Percentiles rank a stretch among this genome's conserved stretches.
Conservation (phyloP, 257 asterid species). For the Henckelia pumila region DNA sequence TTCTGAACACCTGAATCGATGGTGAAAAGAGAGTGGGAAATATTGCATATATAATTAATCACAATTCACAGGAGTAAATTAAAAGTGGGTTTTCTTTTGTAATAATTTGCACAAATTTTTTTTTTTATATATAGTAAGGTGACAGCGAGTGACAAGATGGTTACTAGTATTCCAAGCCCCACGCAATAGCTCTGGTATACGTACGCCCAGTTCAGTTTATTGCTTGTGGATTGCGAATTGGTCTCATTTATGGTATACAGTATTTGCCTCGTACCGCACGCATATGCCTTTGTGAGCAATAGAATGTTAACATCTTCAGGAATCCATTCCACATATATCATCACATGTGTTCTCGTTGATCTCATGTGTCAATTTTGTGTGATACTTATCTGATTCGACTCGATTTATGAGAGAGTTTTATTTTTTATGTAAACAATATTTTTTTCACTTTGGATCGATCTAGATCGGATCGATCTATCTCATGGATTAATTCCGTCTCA, state of each 20-base stretch:
- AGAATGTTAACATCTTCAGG: conserved; percentile 20
- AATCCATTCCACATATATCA: conserved; percentile 10
- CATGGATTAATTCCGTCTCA: no score
- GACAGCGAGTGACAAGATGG: conserved; percentile 61
- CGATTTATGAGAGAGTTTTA: no score
- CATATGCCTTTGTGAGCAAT: conserved; percentile 25
- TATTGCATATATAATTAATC: conserved; percentile 8
- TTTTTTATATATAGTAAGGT: background rate
- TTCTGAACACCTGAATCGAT: conserved; percentile 1
- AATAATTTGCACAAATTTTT: background rate
- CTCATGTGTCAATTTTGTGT: no score
- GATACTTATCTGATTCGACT: no score
- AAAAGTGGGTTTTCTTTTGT: conserved; percentile 21
- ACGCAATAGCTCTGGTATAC: conserved; percentile 48
- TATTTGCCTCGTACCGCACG: conserved; percentile 16
- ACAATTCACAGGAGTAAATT: conserved; percentile 23
- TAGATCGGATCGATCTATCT: no score
- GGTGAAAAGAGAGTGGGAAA: no score
- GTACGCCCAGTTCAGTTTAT: conserved; percentile 18
- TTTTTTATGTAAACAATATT: no score
- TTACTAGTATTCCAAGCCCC: conserved; percentile 53
- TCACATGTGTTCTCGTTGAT: no score
- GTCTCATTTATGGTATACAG: background rate
- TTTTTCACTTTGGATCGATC: no score
- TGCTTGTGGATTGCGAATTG: conserved; percentile 4